phyloP scores from a whole-genome alignment of 2,329 filamentous ascomycete species.

The Knufia fluminis region DNA sequence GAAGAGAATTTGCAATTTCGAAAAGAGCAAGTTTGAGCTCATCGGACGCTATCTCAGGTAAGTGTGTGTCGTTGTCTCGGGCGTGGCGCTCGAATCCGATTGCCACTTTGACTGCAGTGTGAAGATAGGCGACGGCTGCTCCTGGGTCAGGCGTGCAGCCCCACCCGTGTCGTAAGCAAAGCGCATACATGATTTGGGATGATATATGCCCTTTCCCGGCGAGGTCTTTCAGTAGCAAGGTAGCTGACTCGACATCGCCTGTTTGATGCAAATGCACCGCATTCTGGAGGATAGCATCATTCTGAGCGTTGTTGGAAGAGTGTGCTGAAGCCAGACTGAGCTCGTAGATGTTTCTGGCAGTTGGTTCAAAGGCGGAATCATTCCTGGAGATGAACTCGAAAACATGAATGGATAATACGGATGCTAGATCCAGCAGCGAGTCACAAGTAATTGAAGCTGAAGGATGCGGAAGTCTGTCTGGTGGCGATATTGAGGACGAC shows the following conservation, averaged over 20 bases:
- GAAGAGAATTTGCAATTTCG: not conserved
- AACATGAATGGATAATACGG: not conserved
- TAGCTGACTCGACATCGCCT: not conserved
- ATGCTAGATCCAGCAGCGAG: not conserved
- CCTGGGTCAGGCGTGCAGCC: not conserved
- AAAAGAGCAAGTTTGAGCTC: not conserved
- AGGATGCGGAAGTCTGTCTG: too few relatives aligned
- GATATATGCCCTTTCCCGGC: not conserved
- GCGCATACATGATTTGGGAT: conserved; percentile 2
- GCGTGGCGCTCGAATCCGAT: not conserved
- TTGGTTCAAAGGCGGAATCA: not conserved
- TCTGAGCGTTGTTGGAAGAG: not conserved
- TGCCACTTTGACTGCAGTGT: not conserved
- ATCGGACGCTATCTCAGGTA: not conserved
- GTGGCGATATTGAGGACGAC: too few relatives aligned
- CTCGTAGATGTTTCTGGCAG: not conserved
- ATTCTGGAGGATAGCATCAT: not conserved
- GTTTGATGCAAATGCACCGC: not conserved
- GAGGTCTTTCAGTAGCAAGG: not conserved
- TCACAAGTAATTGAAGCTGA: too few relatives aligned
- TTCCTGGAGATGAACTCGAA: not conserved
- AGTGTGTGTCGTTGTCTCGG: not conserved
- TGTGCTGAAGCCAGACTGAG: not conserved
- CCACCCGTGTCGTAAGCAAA: not conserved
- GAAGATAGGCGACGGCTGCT: not conserved